Evolutionary conservation across 1,139 yeast species (phyloP).

Genomic region (Debaryomycetaceae sp.): DNA sequence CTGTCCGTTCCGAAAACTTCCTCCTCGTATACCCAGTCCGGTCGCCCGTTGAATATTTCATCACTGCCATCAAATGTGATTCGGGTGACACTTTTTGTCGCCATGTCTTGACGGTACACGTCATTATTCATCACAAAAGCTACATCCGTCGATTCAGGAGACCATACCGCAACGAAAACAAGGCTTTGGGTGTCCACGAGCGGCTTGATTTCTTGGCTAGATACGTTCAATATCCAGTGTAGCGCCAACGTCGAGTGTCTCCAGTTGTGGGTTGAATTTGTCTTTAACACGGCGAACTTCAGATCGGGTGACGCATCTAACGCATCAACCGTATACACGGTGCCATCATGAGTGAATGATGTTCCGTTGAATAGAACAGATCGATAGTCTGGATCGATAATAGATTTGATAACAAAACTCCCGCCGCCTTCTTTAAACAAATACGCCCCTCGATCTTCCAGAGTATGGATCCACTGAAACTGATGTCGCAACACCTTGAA

Average conservation of each 20-base stretch:
- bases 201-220: constrained; percentile 8
- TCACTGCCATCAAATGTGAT: constrained; percentile 41
- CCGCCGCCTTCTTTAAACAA: constrained; percentile 24
- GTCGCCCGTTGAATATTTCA: constrained; percentile 43
- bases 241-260: constrained; percentile 30
- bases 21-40: constrained; percentile 58
- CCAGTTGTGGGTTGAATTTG: constrained; percentile 42
- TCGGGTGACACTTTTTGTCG: constrained; percentile 11
- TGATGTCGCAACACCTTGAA: constrained; percentile 38
- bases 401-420: constrained; percentile 35
- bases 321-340: constrained; percentile 36
- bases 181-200: constrained; percentile 8
- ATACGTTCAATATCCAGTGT: constrained; percentile 26
- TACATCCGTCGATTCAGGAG: constrained; percentile 24
- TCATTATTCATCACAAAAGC: constrained; percentile 28
- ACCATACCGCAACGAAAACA: constrained; percentile 13
- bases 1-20: constrained; percentile 42
- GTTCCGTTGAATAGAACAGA: constrained; percentile 40
- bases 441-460: constrained; percentile 44
- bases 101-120: constrained; percentile 19
- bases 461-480: constrained; percentile 60
- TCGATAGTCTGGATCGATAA: constrained; percentile 36
- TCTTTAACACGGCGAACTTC: constrained; percentile 39
- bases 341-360: constrained; percentile 26
- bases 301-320: constrained; percentile 59